Percentiles rank a stretch among this genome's conserved stretches.
These are phyloP conservation scores for Tephrocybe sp. DNA, from an alignment of 768 basidiomycete species.

Conservation along the genomic window DNA sequence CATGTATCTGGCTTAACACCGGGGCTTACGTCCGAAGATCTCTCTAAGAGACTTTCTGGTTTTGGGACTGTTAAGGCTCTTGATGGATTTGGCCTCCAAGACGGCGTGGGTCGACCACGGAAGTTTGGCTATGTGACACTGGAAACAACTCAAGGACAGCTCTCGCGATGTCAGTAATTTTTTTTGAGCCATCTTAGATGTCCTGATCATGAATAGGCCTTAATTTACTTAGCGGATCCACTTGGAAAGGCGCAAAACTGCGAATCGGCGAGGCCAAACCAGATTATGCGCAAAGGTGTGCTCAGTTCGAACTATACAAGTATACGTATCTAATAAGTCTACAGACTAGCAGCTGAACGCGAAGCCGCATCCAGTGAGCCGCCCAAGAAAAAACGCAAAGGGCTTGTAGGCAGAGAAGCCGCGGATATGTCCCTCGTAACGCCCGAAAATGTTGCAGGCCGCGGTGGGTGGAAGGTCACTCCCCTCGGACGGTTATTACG, in stretches of 20 bases:
- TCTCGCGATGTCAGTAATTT: slow-evolving; percentile 58
- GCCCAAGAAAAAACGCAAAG: slow-evolving; percentile 43
- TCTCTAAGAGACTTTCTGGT: slow-evolving; percentile 52
- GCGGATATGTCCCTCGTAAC: slow-evolving; percentile 66
- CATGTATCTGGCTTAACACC: slow-evolving; percentile 78
- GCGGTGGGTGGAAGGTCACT: slow-evolving; percentile 69
- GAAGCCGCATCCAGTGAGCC: slow-evolving; percentile 26
- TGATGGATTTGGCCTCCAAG: slow-evolving; percentile 64
- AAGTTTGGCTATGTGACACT: slow-evolving; percentile 77
- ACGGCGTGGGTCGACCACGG: slow-evolving; percentile 63
- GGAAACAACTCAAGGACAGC: slow-evolving; percentile 53
- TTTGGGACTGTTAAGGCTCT: slow-evolving; percentile 70
- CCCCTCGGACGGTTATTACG: slow-evolving; percentile 61
- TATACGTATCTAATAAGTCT: background rate
- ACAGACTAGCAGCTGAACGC: slow-evolving; percentile 35
- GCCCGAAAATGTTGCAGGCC: slow-evolving; percentile 47
- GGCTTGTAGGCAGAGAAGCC: slow-evolving; percentile 40
- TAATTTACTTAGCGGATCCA: slow-evolving; percentile 74
- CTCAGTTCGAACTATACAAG: slow-evolving; percentile 6
- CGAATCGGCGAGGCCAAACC: slow-evolving; percentile 83
- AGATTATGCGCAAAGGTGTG: slow-evolving; percentile 64
- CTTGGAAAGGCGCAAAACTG: slow-evolving; percentile 86
- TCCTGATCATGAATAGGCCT: slow-evolving; percentile 43
- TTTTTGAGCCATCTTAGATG: background rate
- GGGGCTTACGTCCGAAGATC: slow-evolving; percentile 52